Percentiles rank a stretch among this genome's conserved stretches.
Evolutionary conservation across 352 stramenopile species (phyloP).

Genomic region (Globisporangium lucens): DNA sequence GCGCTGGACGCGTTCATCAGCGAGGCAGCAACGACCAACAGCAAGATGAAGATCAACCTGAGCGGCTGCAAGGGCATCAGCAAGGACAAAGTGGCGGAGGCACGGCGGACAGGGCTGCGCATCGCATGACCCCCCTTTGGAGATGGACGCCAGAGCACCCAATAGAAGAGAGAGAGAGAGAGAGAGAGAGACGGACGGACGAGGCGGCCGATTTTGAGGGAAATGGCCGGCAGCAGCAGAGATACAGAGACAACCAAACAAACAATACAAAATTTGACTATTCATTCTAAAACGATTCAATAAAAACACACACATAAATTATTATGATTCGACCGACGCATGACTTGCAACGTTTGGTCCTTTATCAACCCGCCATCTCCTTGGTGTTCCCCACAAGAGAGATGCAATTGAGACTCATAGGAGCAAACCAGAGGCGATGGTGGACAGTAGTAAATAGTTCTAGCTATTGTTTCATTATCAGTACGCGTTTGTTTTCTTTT

Average conservation of each 20-base stretch:
- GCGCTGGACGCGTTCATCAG: slow-evolving; percentile 54
- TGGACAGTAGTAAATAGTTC: slow-evolving; percentile 9
- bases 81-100: slow-evolving; percentile 27
- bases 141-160: not conserved
- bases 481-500: not conserved
- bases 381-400: no score
- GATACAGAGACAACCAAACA: not conserved
- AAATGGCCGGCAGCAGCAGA: not conserved
- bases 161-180: slow-evolving; percentile 4
- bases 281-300: not conserved
- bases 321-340: not conserved
- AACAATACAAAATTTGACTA: not conserved
- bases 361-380: no score
- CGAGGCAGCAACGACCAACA: slow-evolving; percentile 2
- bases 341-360: not conserved
- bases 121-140: slow-evolving; percentile 20
- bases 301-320: slow-evolving; percentile 8
- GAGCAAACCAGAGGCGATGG: not conserved
- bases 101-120: slow-evolving; percentile 29
- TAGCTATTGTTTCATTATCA: not conserved
- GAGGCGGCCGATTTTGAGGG: slow-evolving; percentile 1
- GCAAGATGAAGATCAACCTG: slow-evolving; percentile 43
- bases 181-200: not conserved
- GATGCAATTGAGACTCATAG: no score
- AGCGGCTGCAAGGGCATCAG: slow-evolving; percentile 72